phyloP scores from a whole-genome alignment of 352 stramenopile genomes.

The Phytophthora kernoviae region DNA sequence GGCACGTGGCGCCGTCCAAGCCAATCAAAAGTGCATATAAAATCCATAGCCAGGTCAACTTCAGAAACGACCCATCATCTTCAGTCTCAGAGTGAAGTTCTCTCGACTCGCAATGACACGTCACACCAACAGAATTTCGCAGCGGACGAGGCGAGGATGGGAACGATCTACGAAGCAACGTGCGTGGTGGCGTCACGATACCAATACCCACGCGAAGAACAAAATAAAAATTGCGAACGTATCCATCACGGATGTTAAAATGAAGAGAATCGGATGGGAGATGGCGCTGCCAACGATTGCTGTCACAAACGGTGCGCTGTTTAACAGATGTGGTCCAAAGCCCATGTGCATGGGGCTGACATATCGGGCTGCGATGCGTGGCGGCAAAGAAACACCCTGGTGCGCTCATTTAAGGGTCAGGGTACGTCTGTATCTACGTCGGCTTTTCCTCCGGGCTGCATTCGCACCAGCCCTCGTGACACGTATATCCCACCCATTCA shows the following conservation, averaged over 20 bases:
- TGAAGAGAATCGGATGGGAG: not conserved
- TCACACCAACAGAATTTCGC: slow-evolving; percentile 12
- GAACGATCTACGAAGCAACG: slow-evolving; percentile 1
- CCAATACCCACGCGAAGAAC: not conserved
- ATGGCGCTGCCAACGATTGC: not conserved
- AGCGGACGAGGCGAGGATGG: not conserved
- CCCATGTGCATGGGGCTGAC: not conserved
- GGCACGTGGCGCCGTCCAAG: no score
- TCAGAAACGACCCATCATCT: slow-evolving; percentile 29
- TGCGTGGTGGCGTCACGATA: slow-evolving; percentile 1
- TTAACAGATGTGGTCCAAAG: slow-evolving; percentile 14
- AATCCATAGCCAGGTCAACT: slow-evolving; percentile 11
- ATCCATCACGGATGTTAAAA: slow-evolving; percentile 1
- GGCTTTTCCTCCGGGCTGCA: slow-evolving; percentile 10
- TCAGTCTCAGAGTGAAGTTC: not conserved
- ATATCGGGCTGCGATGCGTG: not conserved
- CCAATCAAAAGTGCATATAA: slow-evolving; percentile 1
- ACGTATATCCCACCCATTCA: no score
- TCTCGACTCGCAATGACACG: no score
- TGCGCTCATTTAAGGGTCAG: not conserved
- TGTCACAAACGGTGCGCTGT: slow-evolving; percentile 4
- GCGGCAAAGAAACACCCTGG: not conserved
- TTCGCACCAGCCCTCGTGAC: no score
- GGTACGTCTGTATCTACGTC: slow-evolving; percentile 6
- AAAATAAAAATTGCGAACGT: not conserved